phyloP scores from a whole-genome alignment of 805 yeast genomes.

The Candida ponderosae region DNA sequence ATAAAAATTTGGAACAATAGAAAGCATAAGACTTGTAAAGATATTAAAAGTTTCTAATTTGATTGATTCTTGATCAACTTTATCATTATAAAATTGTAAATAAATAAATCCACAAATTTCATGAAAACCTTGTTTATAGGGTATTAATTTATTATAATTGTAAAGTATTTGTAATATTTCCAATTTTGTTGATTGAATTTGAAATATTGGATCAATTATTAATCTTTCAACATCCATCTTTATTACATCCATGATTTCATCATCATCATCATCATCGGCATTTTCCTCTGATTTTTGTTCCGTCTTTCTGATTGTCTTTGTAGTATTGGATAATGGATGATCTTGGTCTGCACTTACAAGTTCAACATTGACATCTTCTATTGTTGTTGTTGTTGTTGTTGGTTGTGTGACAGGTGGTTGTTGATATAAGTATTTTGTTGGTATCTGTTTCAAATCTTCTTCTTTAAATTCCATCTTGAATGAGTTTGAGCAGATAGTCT shows the following conservation, averaged over 20 bases:
- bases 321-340: neutral
- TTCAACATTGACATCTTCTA: neutral
- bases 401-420: neutral
- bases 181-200: constrained; percentile 3
- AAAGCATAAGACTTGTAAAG: constrained; percentile 35
- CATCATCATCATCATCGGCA: constrained; percentile 1
- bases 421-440: constrained; percentile 3
- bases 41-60: constrained; percentile 34
- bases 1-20: constrained; percentile 36
- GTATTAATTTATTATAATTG: constrained; percentile 16
- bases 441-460: constrained; percentile 11
- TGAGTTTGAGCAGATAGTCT: constrained; percentile 14
- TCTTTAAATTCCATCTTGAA: constrained; percentile 10
- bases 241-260: constrained; percentile 15
- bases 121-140: constrained; percentile 44
- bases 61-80: constrained; percentile 6
- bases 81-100: constrained; percentile 30
- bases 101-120: constrained; percentile 42
- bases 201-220: constrained; percentile 17
- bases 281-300: neutral
- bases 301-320: too few relatives aligned
- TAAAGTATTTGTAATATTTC: constrained; percentile 18
- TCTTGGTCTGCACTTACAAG: neutral
- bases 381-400: too few relatives aligned
- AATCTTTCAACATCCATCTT: constrained; percentile 19